Evolutionary conservation across 2,329 filamentous ascomycete species (phyloP).

Genomic region (Neospermospora avenae): DNA sequence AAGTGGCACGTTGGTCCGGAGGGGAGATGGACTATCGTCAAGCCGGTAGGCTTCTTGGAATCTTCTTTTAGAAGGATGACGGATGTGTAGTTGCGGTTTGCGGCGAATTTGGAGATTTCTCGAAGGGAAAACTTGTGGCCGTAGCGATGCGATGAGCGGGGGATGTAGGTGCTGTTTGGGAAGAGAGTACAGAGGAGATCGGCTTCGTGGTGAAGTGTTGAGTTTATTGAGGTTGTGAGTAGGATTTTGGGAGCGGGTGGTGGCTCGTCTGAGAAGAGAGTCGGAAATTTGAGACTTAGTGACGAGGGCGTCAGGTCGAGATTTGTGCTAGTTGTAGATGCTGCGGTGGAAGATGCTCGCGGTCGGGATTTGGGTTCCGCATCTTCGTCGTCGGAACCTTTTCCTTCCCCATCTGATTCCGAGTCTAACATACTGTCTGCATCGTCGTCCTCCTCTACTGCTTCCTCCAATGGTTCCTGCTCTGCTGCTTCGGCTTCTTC

Average conservation of each 20-base stretch:
- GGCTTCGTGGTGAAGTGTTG: slow-evolving; percentile 81
- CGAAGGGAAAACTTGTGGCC: slow-evolving; percentile 87
- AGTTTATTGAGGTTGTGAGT: slow-evolving; percentile 87
- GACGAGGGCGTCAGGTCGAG: slow-evolving; percentile 60
- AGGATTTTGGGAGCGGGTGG: slow-evolving; percentile 76
- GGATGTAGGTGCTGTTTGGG: slow-evolving; percentile 78
- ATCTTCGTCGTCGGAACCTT: slow-evolving; percentile 42
- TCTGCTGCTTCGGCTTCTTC: slow-evolving; percentile 47
- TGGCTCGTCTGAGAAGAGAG: slow-evolving; percentile 57
- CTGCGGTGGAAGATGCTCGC: slow-evolving; percentile 39
- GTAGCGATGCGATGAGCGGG: slow-evolving; percentile 77
- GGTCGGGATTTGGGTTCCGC: slow-evolving; percentile 38
- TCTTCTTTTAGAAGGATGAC: slow-evolving; percentile 87
- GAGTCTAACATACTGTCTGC: slow-evolving; percentile 74
- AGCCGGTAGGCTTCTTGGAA: slow-evolving; percentile 74
- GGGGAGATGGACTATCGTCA: slow-evolving; percentile 83
- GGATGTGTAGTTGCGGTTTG: slow-evolving; percentile 78
- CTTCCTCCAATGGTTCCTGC: slow-evolving; percentile 41
- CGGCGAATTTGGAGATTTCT: slow-evolving; percentile 84
- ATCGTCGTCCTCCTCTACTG: slow-evolving; percentile 49
- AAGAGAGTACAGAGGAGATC: slow-evolving; percentile 76
- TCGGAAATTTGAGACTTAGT: slow-evolving; percentile 58
- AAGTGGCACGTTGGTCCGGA: slow-evolving; percentile 91
- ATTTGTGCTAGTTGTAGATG: slow-evolving; percentile 61
- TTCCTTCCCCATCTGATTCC: slow-evolving; percentile 44